These are phyloP conservation scores for Aquilaria agallochum DNA, from an alignment of 441 rosid genomes.

Conservation along the genomic window DNA sequence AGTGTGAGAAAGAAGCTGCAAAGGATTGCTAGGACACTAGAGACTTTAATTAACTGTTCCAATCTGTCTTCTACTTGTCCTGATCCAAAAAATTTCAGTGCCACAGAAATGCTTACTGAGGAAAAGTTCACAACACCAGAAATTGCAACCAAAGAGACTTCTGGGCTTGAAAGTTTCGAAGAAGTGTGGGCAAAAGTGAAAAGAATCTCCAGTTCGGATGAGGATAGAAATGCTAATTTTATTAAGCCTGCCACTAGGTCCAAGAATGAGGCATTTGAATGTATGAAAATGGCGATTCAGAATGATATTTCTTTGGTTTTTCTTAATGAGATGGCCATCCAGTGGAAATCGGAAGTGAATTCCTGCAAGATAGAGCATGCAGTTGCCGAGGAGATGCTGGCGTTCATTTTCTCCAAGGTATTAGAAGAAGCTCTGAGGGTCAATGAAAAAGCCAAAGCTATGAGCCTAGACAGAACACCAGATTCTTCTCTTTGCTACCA, in stretches of 20 bases:
- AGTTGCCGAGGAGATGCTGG: conserved; percentile 23
- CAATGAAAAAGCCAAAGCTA: conserved; percentile 8
- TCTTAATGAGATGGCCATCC: conserved; percentile 21
- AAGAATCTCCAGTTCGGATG: conserved; percentile 18
- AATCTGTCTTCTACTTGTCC: conserved; percentile 21
- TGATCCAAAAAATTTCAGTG: conserved; percentile 10
- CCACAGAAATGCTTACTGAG: conserved; percentile 10
- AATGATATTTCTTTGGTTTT: conserved; percentile 30
- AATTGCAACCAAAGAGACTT: conserved; percentile 5
- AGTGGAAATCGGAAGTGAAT: conserved; percentile 21
- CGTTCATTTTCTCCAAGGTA: conserved; percentile 16
- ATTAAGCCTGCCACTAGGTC: background rate
- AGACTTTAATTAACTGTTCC: conserved; percentile 29
- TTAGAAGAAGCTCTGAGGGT: conserved; percentile 14
- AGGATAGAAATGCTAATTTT: conserved; percentile 1
- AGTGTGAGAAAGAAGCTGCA: conserved; percentile 32
- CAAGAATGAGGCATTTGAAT: conserved; percentile 7
- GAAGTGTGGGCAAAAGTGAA: conserved; percentile 41
- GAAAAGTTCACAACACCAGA: background rate
- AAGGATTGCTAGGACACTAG: conserved; percentile 36
- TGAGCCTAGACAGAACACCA: conserved; percentile 1
- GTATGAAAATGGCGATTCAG: conserved; percentile 22
- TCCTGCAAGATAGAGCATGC: conserved; percentile 17
- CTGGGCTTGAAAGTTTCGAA: conserved; percentile 20
- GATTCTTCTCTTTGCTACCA: conserved; percentile 8